phyloP scores from a whole-genome alignment of 176 grass and related monocot species.

The Bonia amplexicaulis region DNA sequence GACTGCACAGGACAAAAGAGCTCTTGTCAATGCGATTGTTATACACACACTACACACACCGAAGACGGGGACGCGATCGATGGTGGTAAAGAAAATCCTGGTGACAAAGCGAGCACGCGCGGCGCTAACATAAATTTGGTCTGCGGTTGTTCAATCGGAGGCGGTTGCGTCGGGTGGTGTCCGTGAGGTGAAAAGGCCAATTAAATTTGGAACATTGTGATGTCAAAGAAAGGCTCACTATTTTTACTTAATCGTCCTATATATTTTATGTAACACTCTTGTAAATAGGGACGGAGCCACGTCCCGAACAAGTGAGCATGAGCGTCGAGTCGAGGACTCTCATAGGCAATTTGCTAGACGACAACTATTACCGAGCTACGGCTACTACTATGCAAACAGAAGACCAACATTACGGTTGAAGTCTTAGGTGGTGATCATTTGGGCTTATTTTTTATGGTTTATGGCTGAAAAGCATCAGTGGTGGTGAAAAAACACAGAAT shows the following conservation, averaged over 20 bases:
- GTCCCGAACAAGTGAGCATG: too few species aligned
- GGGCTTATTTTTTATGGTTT: too few species aligned
- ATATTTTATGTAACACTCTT: not conserved
- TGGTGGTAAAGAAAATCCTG: not conserved
- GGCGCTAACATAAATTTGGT: not conserved
- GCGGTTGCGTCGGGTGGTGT: not conserved
- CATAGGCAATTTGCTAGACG: too few species aligned
- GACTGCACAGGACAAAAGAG: not conserved
- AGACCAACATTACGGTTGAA: not conserved
- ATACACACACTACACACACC: not conserved
- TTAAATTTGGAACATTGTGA: not conserved
- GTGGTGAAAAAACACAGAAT: too few species aligned
- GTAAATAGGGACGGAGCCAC: too few species aligned
- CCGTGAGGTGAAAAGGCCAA: not conserved
- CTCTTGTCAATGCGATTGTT: not conserved
- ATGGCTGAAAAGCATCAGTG: too few species aligned
- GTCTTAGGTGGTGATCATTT: too few species aligned
- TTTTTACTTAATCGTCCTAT: not conserved
- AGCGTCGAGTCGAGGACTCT: too few species aligned
- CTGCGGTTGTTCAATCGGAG: slow-evolving; percentile 2
- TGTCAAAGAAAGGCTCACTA: not conserved
- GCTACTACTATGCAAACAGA: not conserved
- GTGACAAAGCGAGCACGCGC: slow-evolving; percentile 40
- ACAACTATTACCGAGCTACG: too few species aligned
- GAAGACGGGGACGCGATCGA: not conserved